Evolutionary conservation across 2,329 filamentous ascomycete species (phyloP).

Genomic region (Sporothrix mexicana): DNA sequence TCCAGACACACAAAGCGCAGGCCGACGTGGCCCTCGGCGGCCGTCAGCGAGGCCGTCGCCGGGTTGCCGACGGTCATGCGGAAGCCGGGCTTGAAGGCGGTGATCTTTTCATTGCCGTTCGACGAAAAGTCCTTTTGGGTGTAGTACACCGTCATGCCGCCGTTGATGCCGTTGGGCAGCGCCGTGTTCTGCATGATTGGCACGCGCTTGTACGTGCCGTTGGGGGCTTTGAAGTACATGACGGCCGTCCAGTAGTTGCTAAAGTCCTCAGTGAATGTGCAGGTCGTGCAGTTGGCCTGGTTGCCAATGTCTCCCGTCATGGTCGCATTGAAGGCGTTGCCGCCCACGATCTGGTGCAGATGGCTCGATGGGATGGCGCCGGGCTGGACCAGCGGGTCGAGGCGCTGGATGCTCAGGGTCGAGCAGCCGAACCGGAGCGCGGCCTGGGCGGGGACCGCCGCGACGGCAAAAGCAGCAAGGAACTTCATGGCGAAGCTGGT

Average conservation of each 20-base stretch:
- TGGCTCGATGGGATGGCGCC: constrained; percentile 50
- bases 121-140: constrained; percentile 48
- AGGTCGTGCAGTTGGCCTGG: constrained; percentile 40
- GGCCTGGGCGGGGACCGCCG: neutral
- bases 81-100: constrained; percentile 11
- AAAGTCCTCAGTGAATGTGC: constrained; percentile 46
- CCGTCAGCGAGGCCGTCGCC: constrained; percentile 3
- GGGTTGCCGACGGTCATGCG: constrained; percentile 24
- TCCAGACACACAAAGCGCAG: constrained; percentile 35
- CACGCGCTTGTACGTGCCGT: constrained; percentile 42
- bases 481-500: neutral
- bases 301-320: constrained; percentile 41
- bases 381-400: constrained; percentile 54
- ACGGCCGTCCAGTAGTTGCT: constrained; percentile 47
- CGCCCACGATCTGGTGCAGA: constrained; percentile 49
- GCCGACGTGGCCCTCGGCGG: constrained; percentile 39
- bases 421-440: constrained; percentile 53
- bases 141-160: constrained; percentile 49
- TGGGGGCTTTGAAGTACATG: constrained; percentile 41
- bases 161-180: constrained; percentile 10
- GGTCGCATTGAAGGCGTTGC: constrained; percentile 49
- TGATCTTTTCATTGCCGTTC: constrained; percentile 32
- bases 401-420: constrained; percentile 54
- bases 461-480: neutral
- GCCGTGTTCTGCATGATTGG: constrained; percentile 30